Evolutionary conservation across 108 stramenopile species (phyloP).

Genomic region (Fragilaria crotonensis): DNA sequence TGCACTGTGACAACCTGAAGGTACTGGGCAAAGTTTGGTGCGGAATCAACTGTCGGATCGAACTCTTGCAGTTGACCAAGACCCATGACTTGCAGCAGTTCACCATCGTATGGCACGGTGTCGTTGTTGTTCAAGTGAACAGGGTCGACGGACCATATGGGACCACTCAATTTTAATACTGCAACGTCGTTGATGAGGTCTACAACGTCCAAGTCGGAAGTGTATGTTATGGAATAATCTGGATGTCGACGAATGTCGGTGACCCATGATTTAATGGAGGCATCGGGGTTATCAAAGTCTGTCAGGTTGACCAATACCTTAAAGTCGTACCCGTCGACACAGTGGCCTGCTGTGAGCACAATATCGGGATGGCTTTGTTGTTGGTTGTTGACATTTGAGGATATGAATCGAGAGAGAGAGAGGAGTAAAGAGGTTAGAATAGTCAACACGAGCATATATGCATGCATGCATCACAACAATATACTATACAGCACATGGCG

Average conservation of each 20-base stretch:
- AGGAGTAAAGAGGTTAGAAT: no score
- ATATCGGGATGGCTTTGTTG: neutral
- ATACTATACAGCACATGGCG: no score
- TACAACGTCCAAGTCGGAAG: neutral
- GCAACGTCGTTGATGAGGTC: neutral
- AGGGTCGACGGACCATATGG: neutral
- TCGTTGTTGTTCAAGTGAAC: neutral
- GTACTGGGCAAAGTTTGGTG: neutral
- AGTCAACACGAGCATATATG: neutral
- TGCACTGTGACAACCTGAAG: neutral
- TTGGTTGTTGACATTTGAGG: neutral
- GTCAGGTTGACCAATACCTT: neutral
- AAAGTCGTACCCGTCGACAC: neutral
- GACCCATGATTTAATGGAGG: neutral
- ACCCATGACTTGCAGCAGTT: neutral
- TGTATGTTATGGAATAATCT: neutral
- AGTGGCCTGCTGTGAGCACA: neutral
- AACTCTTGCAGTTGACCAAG: neutral
- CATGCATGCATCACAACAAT: no score
- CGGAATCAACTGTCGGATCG: no score
- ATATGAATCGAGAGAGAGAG: neutral
- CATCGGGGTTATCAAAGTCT: neutral
- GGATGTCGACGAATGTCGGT: neutral
- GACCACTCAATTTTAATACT: neutral
- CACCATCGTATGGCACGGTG: neutral